These are phyloP conservation scores for Astrocystis sublimbata DNA, from an alignment of 495 filamentous ascomycete genomes.

Conservation along the genomic window DNA sequence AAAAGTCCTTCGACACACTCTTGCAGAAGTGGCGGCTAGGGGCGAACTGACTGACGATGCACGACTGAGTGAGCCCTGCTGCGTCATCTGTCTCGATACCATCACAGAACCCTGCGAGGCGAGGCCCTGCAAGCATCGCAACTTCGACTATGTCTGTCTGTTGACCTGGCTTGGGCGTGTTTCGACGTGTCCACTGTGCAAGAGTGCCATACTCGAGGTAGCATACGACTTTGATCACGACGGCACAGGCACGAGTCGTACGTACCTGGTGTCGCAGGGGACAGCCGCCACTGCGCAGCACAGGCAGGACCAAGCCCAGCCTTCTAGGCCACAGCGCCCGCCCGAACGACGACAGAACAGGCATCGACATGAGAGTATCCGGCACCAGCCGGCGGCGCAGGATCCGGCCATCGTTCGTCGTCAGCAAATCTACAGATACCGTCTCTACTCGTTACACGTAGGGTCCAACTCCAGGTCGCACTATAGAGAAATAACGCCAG, in stretches of 20 bases:
- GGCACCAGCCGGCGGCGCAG: constrained; percentile 24
- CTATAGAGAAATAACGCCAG: constrained; percentile 73
- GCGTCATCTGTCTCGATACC: constrained; percentile 73
- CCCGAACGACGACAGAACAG: constrained; percentile 18
- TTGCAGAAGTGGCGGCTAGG: constrained; percentile 44
- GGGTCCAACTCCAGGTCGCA: constrained; percentile 77
- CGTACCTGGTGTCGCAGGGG: constrained; percentile 39
- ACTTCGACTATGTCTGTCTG: constrained; percentile 84
- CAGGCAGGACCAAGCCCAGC: constrained; percentile 2
- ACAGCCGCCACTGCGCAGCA: constrained; percentile 17
- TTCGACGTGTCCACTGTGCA: constrained; percentile 77
- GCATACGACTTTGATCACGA: constrained; percentile 60
- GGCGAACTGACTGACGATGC: constrained; percentile 18
- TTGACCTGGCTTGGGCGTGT: constrained; percentile 78
- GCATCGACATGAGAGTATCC: constrained; percentile 23
- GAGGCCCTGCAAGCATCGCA: constrained; percentile 73
- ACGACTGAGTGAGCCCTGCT: constrained; percentile 42
- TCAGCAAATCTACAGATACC: constrained; percentile 71
- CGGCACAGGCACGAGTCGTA: constrained; percentile 52
- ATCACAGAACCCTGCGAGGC: constrained; percentile 71
- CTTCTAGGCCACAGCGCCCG: neutral
- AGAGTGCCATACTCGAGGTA: constrained; percentile 65
- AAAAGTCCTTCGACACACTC: constrained; percentile 48
- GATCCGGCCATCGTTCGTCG: constrained; percentile 67
- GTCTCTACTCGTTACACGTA: constrained; percentile 80